Evolutionary conservation across 2,329 filamentous ascomycete species (phyloP).

Genomic region (Pseudogymnoascus sp.): DNA sequence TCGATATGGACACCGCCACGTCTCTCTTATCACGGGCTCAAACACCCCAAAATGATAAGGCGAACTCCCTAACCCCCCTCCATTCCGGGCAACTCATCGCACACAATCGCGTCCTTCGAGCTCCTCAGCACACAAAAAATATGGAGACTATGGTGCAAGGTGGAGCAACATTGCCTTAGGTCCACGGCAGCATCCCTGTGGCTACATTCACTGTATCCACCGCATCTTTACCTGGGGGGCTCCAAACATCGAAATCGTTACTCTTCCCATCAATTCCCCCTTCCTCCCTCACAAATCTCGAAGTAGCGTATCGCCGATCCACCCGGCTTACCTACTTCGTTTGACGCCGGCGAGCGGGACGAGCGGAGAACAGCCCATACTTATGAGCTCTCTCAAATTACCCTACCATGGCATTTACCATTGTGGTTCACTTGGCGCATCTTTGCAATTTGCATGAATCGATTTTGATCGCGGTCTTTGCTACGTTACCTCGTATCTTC

Average conservation of each 20-base stretch:
- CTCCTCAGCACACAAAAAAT: neutral
- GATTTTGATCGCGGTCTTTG: neutral
- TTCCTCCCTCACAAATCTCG: neutral
- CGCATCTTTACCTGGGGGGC: neutral
- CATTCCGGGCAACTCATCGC: neutral
- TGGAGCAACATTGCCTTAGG: slow-evolving; percentile 2
- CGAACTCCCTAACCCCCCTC: neutral
- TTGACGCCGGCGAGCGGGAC: neutral
- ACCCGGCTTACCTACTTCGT: neutral
- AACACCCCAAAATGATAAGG: neutral
- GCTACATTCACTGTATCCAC: neutral
- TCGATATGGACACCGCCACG: slow-evolving; percentile 1
- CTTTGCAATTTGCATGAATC: neutral
- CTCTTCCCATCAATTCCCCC: neutral
- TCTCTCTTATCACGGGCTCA: neutral
- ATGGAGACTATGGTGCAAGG: neutral
- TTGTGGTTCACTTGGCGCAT: neutral
- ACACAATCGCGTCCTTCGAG: neutral
- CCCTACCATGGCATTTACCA: neutral
- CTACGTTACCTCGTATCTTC: neutral
- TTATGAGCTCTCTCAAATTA: neutral
- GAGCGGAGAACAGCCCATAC: neutral
- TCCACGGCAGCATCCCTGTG: neutral
- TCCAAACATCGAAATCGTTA: neutral
- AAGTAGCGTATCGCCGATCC: neutral